Percentiles rank a stretch among this genome's conserved stretches.
phyloP scores from a whole-genome alignment of 2,329 filamentous ascomycete genomes.

The Fonsecaea erecta region DNA sequence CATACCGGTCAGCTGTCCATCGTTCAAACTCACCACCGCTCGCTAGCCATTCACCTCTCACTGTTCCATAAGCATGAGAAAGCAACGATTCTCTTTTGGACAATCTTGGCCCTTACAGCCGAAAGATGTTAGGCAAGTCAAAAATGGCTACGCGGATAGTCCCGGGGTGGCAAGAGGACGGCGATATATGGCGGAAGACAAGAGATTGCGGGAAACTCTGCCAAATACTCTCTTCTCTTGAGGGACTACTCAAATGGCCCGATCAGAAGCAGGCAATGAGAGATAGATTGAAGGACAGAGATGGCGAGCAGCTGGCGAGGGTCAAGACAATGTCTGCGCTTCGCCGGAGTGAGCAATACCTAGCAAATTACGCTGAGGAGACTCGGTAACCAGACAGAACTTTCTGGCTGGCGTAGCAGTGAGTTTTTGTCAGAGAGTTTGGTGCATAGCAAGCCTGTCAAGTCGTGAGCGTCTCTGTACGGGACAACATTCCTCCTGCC shows the following conservation, averaged over 20 bases:
- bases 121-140: neutral
- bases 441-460: neutral
- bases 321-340: neutral
- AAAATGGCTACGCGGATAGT: neutral
- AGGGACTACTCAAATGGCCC: neutral
- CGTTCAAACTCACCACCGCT: neutral
- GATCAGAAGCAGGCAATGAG: neutral
- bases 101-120: neutral
- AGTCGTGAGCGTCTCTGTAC: neutral
- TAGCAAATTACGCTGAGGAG: neutral
- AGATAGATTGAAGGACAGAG: neutral
- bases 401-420: neutral
- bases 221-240: neutral
- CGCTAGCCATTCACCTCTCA: neutral
- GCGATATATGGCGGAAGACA: neutral
- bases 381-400: neutral
- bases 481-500: neutral
- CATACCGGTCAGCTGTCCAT: conserved; percentile 1
- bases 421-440: neutral
- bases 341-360: neutral
- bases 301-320: neutral
- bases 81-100: neutral
- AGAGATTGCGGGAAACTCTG: neutral
- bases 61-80: neutral
- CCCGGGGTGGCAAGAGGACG: neutral